Percentiles rank a stretch among this genome's conserved stretches.
These are phyloP conservation scores for Echeveria elegans DNA, from an alignment of 164 flowering plant species.

Conservation along the genomic window DNA sequence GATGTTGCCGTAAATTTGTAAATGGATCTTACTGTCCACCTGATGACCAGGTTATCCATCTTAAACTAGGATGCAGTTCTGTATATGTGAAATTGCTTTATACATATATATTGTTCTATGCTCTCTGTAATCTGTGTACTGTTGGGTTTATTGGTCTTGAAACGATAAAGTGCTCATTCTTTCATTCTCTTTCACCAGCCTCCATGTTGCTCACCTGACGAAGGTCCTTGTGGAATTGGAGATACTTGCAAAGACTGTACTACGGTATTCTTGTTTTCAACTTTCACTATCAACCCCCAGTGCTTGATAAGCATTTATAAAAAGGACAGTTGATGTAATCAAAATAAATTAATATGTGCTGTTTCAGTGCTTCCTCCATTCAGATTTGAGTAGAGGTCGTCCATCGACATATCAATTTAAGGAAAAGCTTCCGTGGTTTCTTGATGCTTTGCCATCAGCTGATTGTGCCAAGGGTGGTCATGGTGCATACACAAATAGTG, in stretches of 20 bases:
- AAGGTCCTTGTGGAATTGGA: constrained; percentile 43
- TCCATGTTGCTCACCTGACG: constrained; percentile 74
- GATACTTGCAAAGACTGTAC: constrained; percentile 91
- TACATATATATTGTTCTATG: not conserved
- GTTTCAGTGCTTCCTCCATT: constrained; percentile 83
- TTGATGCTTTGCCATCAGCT: constrained; percentile 84
- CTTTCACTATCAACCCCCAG: not conserved
- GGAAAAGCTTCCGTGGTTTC: constrained; percentile 98
- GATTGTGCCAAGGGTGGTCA: constrained; percentile 99
- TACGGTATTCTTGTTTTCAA: constrained; percentile 44
- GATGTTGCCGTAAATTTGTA: constrained; percentile 89
- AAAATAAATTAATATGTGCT: not conserved
- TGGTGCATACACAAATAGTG: constrained; percentile 87
- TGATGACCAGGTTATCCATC: constrained; percentile 77
- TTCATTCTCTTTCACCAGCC: constrained; percentile 42
- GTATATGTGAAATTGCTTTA: not conserved
- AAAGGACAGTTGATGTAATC: not conserved
- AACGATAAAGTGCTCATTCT: not conserved
- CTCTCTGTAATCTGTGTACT: not conserved
- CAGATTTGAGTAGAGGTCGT: constrained; percentile 66
- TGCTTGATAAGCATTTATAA: not conserved
- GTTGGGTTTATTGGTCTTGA: not conserved
- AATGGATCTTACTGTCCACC: constrained; percentile 96
- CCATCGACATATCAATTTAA: constrained; percentile 78
- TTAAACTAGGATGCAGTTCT: not conserved